Evolutionary conservation across 441 rosid species (phyloP).

Genomic region (Geranium incanum): DNA sequence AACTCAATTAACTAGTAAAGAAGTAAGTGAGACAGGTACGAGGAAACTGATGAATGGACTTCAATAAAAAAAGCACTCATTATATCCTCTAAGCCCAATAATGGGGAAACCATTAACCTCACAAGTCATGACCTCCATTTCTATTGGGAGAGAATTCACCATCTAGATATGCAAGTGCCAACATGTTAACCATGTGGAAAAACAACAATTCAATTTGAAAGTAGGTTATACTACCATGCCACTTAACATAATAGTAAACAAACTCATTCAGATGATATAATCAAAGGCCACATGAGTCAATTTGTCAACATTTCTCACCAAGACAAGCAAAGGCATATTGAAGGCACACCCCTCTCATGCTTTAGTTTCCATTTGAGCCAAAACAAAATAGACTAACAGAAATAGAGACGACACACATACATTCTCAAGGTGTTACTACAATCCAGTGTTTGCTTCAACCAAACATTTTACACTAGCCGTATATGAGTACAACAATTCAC

Average conservation of each 20-base stretch:
- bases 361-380: not conserved
- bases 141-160: not conserved
- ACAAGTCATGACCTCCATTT: not conserved
- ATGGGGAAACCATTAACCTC: constrained; percentile 7
- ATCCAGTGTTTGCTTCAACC: not conserved
- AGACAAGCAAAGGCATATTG: not conserved
- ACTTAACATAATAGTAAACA: not conserved
- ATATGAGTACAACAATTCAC: not conserved
- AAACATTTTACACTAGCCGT: not conserved
- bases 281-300: not conserved
- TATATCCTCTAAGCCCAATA: not conserved
- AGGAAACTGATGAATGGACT: not conserved
- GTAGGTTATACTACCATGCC: constrained; percentile 4
- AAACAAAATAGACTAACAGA: constrained; percentile 5
- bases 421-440: not conserved
- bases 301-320: not conserved
- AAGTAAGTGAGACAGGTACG: not conserved
- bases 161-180: not conserved
- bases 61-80: not conserved
- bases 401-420: not conserved
- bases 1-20: not conserved
- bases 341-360: constrained; percentile 1
- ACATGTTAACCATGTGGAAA: not conserved
- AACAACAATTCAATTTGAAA: not conserved
- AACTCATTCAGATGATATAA: not conserved